These are phyloP conservation scores for Graphiopsis chlorocephala DNA, from an alignment of 2,329 filamentous ascomycete species.

Conservation along the genomic window DNA sequence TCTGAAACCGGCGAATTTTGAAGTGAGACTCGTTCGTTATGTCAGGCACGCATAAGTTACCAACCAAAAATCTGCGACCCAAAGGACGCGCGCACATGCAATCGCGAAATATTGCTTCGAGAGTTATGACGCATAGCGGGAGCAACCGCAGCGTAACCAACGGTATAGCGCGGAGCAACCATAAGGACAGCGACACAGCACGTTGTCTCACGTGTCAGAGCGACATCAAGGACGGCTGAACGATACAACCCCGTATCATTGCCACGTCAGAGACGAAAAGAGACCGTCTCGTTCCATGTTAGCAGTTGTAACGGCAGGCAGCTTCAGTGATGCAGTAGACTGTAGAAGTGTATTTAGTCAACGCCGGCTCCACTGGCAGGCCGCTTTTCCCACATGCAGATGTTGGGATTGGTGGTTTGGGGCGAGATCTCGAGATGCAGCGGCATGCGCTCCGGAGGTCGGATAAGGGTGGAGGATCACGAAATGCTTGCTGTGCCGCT, in stretches of 20 bases:
- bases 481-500: background rate
- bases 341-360: background rate
- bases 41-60: background rate
- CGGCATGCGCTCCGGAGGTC: background rate
- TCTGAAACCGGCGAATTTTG: background rate
- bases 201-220: background rate
- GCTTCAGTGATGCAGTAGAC: conserved; percentile 11
- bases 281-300: background rate
- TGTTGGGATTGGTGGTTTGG: background rate
- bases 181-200: background rate
- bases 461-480: conserved; percentile 3
- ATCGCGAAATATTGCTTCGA: background rate
- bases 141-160: background rate
- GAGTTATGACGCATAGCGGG: conserved; percentile 3
- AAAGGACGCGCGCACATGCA: background rate
- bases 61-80: background rate
- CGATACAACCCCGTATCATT: background rate
- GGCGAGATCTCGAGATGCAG: background rate
- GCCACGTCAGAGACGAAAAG: conserved; percentile 3
- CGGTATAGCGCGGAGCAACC: background rate
- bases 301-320: background rate
- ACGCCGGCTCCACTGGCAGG: background rate
- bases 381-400: conserved; percentile 1
- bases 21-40: conserved; percentile 1
- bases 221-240: background rate